Base-by-base conservation (phyloP, 2,329 filamentous ascomycete species). In the Pezicula carpinea region DNA sequence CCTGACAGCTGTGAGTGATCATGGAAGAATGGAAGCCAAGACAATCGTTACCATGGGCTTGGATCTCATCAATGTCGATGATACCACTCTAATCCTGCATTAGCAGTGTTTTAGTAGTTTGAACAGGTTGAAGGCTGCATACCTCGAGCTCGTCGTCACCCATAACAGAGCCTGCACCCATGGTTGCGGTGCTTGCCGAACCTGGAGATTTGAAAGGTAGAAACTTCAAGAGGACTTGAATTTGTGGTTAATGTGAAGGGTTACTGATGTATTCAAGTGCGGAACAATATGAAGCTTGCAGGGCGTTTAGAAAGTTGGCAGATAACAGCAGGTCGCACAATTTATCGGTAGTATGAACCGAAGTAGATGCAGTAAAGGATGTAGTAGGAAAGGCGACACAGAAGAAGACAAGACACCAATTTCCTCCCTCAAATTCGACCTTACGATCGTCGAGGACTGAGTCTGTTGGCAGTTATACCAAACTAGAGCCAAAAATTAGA, bases 41-140 rank as follows among this genome's bases (percentile, higher is more conserved):
- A 32, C 14, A 17, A 11, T 11, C 40, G 53, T 35, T 65, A 77
- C 79, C 83, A 62, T 86, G 81, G 29, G 77, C 73, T 63, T 85
- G 82, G 26, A 87, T 78, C 38, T 73, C 69, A 50, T 87, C 83
- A 49, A 87, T 80, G 56, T 85, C 81, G 46, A 85, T 69, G 53
- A 86, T 85, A 26, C 45, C 42, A 48, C 19, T 48, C 56, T 62
- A n/a, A 21, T 32, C 14, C 22, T 29, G 6, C 13, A 32, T 43
- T 29, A 44, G 39, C 18, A 41, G 19, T 14, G 13, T 21, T 11
- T 6, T 6, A 13, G 15, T n/a, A 11, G 17, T 13, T 18, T n/a
- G 14, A 29, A 8, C 8, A 19, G 15, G 11, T 8, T 13, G 1
- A 15, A 26, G 35, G 13, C 8, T 17, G 14, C 23, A 26, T 35